Percentiles rank a stretch among this genome's conserved stretches.
These are phyloP conservation scores for Phialocephala subalpina DNA, from an alignment of 2,329 filamentous ascomycete species.

Conservation along the genomic window DNA sequence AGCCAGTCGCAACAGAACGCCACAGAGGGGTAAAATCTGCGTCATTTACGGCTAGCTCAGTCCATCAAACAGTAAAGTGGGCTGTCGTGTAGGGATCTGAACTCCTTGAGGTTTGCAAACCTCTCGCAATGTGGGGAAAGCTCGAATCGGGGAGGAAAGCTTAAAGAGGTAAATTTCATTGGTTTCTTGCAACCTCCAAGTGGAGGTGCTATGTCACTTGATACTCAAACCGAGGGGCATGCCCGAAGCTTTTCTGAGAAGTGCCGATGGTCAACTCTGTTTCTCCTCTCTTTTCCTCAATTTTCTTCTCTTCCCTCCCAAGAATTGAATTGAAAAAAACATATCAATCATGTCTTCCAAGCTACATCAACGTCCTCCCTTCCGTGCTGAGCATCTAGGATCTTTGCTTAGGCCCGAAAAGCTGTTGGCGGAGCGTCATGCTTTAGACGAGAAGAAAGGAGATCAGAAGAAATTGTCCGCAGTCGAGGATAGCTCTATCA, in stretches of 20 bases:
- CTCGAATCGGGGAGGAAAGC: background rate
- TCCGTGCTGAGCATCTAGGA: conserved; percentile 68
- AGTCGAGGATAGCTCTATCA: conserved; percentile 64
- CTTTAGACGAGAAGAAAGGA: conserved; percentile 57
- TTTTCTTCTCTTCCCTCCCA: background rate
- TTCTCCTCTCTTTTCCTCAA: background rate
- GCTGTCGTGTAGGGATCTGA: background rate
- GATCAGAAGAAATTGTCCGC: conserved; percentile 46
- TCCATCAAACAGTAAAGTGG: background rate
- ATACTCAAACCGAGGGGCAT: background rate
- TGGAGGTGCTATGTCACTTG: background rate
- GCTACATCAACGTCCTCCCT: conserved; percentile 33
- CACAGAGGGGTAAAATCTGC: background rate
- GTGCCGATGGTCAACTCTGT: background rate
- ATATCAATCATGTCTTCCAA: conserved; percentile 26
- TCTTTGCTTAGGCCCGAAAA: conserved; percentile 64
- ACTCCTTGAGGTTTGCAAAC: background rate
- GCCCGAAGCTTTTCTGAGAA: background rate
- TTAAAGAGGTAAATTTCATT: background rate
- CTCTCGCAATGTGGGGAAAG: background rate
- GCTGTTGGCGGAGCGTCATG: conserved; percentile 62
- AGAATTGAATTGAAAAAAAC: background rate
- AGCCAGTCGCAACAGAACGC: background rate
- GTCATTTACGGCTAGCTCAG: background rate
- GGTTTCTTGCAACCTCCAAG: background rate